Evolutionary conservation across 192 early-diverging fungal species (phyloP), one percentile per base, ranked within the genome.

Genomic region (Tieghemiomyces parasiticus): DNA sequence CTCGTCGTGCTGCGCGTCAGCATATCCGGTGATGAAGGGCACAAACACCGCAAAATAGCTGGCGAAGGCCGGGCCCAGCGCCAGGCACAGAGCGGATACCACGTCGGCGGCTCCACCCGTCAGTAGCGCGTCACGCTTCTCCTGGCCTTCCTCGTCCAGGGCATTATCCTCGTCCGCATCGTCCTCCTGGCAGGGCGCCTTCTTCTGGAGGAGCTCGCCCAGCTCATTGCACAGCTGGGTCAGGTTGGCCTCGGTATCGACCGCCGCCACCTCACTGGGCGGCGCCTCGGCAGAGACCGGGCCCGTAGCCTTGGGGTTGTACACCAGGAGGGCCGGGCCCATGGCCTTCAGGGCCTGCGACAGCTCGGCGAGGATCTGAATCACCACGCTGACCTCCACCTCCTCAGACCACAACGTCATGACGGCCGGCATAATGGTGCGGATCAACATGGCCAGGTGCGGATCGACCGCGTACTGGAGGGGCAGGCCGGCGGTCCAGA

Each of bases 401-500:
- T 94, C 92, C 1, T 90, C 85, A 24, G 77, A 72, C 81, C 89
- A 83, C 67, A 91, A 75, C 24, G 63, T 34, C 46, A 91, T 63
- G 54, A 92, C 73, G 26, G 79, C 76, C 2, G 86, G 86, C 47
- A 92, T 78, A 8, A 84, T 77, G 45, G 84, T 61, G 60, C 70
- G 75, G 55, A 79, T 81, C 70, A 93, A 77, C 55, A 72, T 71
- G 9, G 67, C 68, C 35, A 93, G 88, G 65, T 89, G 83, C 31
- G 87, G 78, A 63, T 92, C 78, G 10, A 95, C 71, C 44, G 84
- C 61, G 64, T 74, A 63, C 72, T 70, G 66, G 61, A 83, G 61
- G 35, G 84, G 84, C 25, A 83, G 69, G n/a, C 87, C 87, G n/a
- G 90, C 72, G 58, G 74, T 70, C 89, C 90, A 95, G n/a, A n/a